Evolutionary conservation across 192 early-diverging fungal genomes (phyloP).

Genomic region (Coemansia sp.): DNA sequence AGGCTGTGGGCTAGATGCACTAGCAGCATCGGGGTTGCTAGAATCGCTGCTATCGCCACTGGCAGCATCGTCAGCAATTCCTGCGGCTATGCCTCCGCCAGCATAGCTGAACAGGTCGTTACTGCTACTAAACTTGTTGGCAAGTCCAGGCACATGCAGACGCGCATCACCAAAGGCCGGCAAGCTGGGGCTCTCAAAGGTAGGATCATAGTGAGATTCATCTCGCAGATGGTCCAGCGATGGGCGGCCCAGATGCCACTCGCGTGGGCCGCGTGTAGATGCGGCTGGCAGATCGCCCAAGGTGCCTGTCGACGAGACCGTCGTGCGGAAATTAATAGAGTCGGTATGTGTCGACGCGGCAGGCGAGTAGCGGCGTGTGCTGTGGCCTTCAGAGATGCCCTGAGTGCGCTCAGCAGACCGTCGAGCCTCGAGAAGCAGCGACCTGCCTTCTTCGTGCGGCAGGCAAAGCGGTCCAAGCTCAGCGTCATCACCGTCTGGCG

Average conservation of each 20-base stretch:
- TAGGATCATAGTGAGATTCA: conserved; percentile 9
- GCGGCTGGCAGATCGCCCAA: conserved; percentile 1
- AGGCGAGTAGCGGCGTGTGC: conserved; percentile 30
- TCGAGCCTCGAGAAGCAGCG: conserved; percentile 48
- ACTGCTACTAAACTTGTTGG: conserved; percentile 14
- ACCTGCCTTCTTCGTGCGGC: conserved; percentile 48
- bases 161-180: conserved; percentile 6
- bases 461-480: conserved; percentile 45
- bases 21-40: conserved; percentile 9
- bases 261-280: conserved; percentile 27
- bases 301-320: conserved; percentile 11
- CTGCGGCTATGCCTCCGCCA: not conserved
- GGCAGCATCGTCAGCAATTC: not conserved
- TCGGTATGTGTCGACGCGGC: conserved; percentile 19
- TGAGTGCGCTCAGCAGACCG: conserved; percentile 44
- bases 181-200: conserved; percentile 6
- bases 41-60: conserved; percentile 27
- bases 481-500: conserved; percentile 21
- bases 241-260: conserved; percentile 47
- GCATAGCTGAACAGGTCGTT: conserved; percentile 10
- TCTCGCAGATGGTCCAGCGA: conserved; percentile 34
- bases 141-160: conserved; percentile 1
- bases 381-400: conserved; percentile 16
- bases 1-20: not conserved
- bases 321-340: conserved; percentile 16